A percentile compares a stretch with the other conserved stretches of the same genome.
These are phyloP conservation scores for Leptomonas pyrrhocoris DNA, from an alignment of 208 protist species.

Conservation along the genomic window DNA sequence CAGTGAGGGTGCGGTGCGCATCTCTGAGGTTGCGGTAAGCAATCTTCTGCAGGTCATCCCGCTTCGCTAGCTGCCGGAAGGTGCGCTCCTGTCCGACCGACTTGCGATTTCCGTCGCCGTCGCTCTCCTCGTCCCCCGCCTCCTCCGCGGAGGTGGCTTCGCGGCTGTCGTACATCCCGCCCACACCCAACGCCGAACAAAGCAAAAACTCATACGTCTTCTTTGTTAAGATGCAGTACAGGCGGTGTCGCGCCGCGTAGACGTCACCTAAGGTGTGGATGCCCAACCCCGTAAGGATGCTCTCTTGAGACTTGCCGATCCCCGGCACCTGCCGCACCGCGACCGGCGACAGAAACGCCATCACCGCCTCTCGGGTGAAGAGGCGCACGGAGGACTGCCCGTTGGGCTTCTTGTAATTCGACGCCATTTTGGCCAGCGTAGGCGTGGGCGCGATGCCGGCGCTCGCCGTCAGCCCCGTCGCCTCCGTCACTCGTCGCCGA, in stretches of 20 bases:
- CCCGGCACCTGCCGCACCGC: conserved; percentile 63
- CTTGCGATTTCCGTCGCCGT: conserved; percentile 43
- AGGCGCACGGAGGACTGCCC: conserved; percentile 79
- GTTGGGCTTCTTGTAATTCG: conserved; percentile 93
- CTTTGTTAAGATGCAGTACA: conserved; percentile 57
- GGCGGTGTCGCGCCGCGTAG: conserved; percentile 54
- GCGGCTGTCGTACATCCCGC: conserved; percentile 46
- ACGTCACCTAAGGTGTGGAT: conserved; percentile 60
- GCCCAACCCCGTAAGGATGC: conserved; percentile 48
- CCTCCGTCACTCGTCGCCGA: conserved; percentile 45
- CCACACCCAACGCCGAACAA: conserved; percentile 47
- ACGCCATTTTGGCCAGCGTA: conserved; percentile 87
- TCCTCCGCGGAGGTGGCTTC: conserved; percentile 5
- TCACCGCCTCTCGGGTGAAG: conserved; percentile 53
- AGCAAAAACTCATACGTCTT: conserved; percentile 79
- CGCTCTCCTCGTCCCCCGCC: background rate
- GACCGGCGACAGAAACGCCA: conserved; percentile 47
- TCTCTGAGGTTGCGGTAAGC: conserved; percentile 41
- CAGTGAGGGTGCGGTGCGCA: conserved; percentile 33
- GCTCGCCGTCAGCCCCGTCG: conserved; percentile 73
- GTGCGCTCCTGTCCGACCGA: conserved; percentile 80
- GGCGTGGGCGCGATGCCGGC: conserved; percentile 79
- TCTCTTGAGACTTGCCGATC: conserved; percentile 63
- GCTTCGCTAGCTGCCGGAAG: conserved; percentile 48
- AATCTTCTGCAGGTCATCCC: conserved; percentile 52